Percentiles rank a stretch among this genome's conserved stretches.
phyloP scores from a whole-genome alignment of 345 rosid genomes.

The Aegle marmelos region DNA sequence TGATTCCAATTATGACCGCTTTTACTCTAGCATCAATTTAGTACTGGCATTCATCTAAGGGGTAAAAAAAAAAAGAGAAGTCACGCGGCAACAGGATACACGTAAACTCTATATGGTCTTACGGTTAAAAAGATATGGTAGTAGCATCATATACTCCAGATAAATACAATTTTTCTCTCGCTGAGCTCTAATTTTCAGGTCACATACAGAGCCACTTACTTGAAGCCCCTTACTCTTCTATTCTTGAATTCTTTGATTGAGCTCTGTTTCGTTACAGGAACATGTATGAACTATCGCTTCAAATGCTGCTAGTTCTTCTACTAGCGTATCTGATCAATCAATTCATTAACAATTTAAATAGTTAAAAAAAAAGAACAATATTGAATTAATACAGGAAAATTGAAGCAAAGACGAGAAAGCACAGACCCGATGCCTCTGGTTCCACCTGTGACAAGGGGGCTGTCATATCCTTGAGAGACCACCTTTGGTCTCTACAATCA shows the following conservation, averaged over 20 bases:
- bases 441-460: constrained; percentile 30
- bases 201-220: constrained; percentile 56
- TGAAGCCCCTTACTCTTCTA: constrained; percentile 43
- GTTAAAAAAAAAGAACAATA: background rate
- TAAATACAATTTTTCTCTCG: constrained; percentile 18
- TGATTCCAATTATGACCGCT: too few relatives aligned
- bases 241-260: constrained; percentile 18
- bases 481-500: constrained; percentile 3
- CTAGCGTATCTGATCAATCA: background rate
- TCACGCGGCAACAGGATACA: too few relatives aligned
- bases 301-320: background rate
- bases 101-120: too few relatives aligned
- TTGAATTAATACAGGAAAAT: too few relatives aligned
- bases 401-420: background rate
- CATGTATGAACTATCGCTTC: background rate
- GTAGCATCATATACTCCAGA: too few relatives aligned
- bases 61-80: too few relatives aligned
- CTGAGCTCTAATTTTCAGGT: constrained; percentile 31
- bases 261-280: background rate
- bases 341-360: background rate
- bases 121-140: too few relatives aligned
- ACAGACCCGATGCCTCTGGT: constrained; percentile 27
- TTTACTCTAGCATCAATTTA: too few relatives aligned
- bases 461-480: constrained; percentile 25
- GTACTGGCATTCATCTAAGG: too few relatives aligned